phyloP scores from a whole-genome alignment of 2,329 filamentous ascomycete genomes.

The Paecilomyces niveus region DNA sequence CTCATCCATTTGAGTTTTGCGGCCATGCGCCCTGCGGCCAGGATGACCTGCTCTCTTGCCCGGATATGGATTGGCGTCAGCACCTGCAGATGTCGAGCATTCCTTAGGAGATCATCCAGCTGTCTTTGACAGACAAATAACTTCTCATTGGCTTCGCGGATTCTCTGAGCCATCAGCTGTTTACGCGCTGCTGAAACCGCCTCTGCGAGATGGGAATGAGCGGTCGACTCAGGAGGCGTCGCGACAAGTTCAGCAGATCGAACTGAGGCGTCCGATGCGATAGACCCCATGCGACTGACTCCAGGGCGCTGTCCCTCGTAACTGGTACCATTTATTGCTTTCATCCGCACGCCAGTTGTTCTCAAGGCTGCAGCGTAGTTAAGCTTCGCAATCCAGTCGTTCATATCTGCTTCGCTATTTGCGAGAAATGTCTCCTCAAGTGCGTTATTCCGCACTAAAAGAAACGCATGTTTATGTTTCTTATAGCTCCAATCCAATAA shows the following conservation, averaged over 20 bases:
- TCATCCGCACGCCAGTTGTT: constrained; percentile 83
- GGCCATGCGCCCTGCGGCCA: constrained; percentile 74
- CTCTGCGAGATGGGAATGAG: constrained; percentile 74
- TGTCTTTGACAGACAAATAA: constrained; percentile 66
- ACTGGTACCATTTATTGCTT: constrained; percentile 74
- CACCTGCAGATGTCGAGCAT: constrained; percentile 83
- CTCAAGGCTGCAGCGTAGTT: constrained; percentile 95
- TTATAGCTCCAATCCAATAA: constrained; percentile 80
- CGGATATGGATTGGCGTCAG: constrained; percentile 86
- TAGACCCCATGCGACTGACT: constrained; percentile 60
- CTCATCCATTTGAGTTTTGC: constrained; percentile 91
- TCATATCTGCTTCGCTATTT: constrained; percentile 83
- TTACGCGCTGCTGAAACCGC: constrained; percentile 78
- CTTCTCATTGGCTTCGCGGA: constrained; percentile 74
- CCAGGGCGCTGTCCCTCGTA: constrained; percentile 67
- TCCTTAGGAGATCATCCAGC: constrained; percentile 75
- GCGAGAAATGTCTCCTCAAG: constrained; percentile 87
- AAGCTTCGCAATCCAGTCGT: constrained; percentile 92
- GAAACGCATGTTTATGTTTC: constrained; percentile 89
- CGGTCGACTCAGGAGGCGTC: constrained; percentile 33
- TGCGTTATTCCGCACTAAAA: constrained; percentile 79
- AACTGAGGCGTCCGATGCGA: constrained; percentile 50
- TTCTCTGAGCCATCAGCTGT: constrained; percentile 75
- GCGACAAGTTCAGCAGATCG: constrained; percentile 60
- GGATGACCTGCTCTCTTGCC: constrained; percentile 77